Percentiles rank a stretch among this genome's conserved stretches.
Evolutionary conservation across 2,329 filamentous ascomycete genomes (phyloP).

Genomic region (Rugonectria rugulosa): DNA sequence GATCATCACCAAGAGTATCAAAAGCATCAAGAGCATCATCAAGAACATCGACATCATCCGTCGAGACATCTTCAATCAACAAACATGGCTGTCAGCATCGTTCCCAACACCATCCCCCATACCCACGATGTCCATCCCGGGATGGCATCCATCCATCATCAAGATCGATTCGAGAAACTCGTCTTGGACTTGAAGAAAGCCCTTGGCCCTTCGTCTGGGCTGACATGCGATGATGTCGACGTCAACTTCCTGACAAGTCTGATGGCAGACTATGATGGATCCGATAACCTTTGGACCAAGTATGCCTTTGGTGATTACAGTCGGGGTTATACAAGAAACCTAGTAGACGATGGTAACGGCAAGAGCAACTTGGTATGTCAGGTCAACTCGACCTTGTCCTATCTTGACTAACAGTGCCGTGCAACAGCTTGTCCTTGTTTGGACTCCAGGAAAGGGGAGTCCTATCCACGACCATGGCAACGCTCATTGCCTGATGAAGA

Average conservation of each 20-base stretch:
- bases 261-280: constrained; percentile 78
- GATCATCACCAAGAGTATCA: constrained; percentile 5
- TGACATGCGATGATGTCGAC: constrained; percentile 84
- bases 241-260: constrained; percentile 72
- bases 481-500: constrained; percentile 92
- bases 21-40: constrained; percentile 33
- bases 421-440: constrained; percentile 81
- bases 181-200: constrained; percentile 76
- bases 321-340: constrained; percentile 82
- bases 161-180: constrained; percentile 70
- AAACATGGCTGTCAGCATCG: constrained; percentile 47
- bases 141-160: constrained; percentile 36
- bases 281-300: constrained; percentile 73
- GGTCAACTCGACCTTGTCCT: constrained; percentile 15
- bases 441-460: constrained; percentile 83
- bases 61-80: constrained; percentile 13
- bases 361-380: constrained; percentile 74
- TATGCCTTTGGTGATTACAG: constrained; percentile 78
- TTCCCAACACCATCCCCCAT: constrained; percentile 34
- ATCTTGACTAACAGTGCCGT: constrained; percentile 27
- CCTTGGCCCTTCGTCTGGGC: constrained; percentile 81
- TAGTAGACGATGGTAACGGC: constrained; percentile 88
- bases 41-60: no score
- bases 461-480: constrained; percentile 90
- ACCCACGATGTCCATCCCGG: constrained; percentile 30